These are phyloP conservation scores for Chalaropsis ovoidea DNA, from an alignment of 2,329 filamentous ascomycete genomes.

Conservation along the genomic window DNA sequence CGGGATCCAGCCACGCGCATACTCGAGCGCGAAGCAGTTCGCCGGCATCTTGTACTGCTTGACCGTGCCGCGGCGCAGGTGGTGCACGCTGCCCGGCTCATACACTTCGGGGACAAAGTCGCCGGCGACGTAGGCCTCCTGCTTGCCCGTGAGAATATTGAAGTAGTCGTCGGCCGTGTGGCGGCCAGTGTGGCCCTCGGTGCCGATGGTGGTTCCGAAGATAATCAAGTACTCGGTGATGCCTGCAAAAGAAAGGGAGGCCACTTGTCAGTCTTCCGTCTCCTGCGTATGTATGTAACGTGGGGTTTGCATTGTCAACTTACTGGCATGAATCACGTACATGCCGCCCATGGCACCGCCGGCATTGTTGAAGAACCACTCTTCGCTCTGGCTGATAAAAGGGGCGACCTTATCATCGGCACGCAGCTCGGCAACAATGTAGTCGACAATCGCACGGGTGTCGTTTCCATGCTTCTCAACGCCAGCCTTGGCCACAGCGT, in stretches of 20 bases:
- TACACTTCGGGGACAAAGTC: conserved; percentile 60
- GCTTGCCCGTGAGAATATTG: conserved; percentile 70
- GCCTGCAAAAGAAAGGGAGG: conserved; percentile 34
- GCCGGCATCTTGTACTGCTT: conserved; percentile 79
- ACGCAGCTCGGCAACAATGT: conserved; percentile 59
- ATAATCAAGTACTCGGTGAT: conserved; percentile 86
- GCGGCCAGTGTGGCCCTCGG: conserved; percentile 77
- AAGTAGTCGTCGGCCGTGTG: conserved; percentile 94
- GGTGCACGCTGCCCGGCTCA: conserved; percentile 58
- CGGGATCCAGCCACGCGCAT: conserved; percentile 81
- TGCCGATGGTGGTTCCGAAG: conserved; percentile 73
- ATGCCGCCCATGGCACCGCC: conserved; percentile 86
- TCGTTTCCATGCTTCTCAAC: conserved; percentile 63
- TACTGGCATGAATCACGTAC: conserved; percentile 81
- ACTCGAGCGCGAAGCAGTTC: conserved; percentile 70
- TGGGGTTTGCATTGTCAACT: conserved; percentile 30
- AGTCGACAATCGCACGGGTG: conserved; percentile 56
- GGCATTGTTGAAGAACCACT: conserved; percentile 89
- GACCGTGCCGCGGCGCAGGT: conserved; percentile 58
- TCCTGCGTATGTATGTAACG: not conserved
- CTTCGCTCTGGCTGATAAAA: conserved; percentile 60
- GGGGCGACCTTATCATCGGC: conserved; percentile 36
- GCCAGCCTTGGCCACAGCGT: conserved; percentile 56
- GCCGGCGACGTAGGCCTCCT: conserved; percentile 64
- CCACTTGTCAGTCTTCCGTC: conserved; percentile 15